Evolutionary conservation across 441 rosid species (phyloP), one percentile per base, ranked within the genome.

Genomic region (Pelargonium hybrid): DNA sequence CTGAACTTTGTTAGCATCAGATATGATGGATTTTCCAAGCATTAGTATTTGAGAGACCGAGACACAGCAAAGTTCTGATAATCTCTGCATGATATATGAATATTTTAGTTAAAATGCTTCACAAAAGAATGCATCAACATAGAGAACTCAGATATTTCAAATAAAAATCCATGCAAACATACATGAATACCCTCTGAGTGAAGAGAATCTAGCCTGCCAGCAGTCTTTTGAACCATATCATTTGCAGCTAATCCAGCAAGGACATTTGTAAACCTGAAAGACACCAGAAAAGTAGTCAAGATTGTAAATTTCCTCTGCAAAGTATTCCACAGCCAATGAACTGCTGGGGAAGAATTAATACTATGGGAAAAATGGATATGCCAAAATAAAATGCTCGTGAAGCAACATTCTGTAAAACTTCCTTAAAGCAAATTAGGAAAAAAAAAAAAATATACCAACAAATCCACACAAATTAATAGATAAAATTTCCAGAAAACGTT

Each of bases 101-200:
- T 34, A 34, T 14, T 73, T 67, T 39, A 69, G 41, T 64, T 26
- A 52, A 21, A 54, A 68, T 41, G 45, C 11, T 14, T 41, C 14
- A 73, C 3, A 50, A 1, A 63, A 15, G 61, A 54, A 23, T 59
- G 41, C 67, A 5, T 18, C 73, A 20, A 41, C 20, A 14, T n/a
- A 66, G 1, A 17, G 10, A 43, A 18, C 61, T 23, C 29, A 75
- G 48, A 52, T 52, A 26, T 17, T 72, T 31, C 52, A n/a, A 69
- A 57, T 13, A 54, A 66, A 78, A 69, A 77, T 68, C 26, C 50
- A 79, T 69, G 25, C 45, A 29, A 79, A 17, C 90, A 66, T 85
- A 94, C 98, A 80, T 94, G 99, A 84, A 92, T 86, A 47, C 99
- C 97, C 81, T 94, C 98, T 4, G 99, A 90, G 79, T 94, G 99